These are phyloP conservation scores for Heritiera fomes DNA, from an alignment of 345 rosid genomes.

Conservation along the genomic window DNA sequence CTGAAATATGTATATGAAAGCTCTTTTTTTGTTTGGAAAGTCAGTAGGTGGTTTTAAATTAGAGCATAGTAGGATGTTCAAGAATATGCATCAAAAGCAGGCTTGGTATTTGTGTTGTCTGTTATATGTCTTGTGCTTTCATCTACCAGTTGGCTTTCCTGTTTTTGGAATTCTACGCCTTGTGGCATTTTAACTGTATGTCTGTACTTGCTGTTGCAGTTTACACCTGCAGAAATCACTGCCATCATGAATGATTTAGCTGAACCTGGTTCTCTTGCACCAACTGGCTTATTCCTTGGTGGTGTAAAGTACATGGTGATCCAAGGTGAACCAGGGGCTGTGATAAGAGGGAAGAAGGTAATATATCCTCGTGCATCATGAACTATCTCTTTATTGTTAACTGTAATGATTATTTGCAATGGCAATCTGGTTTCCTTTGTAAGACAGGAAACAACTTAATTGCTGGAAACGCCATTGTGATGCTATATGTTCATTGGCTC, in stretches of 20 bases:
- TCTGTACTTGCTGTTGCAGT: conserved; percentile 42
- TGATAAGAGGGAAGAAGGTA: conserved; percentile 89
- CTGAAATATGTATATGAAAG: not conserved
- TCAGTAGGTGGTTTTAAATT: no score
- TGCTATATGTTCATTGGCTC: not conserved
- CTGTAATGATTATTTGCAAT: not conserved
- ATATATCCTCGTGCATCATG: not conserved
- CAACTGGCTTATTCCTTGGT: conserved; percentile 36
- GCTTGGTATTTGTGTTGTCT: not conserved
- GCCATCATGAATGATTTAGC: conserved; percentile 37
- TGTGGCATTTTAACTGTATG: not conserved
- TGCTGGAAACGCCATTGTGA: not conserved
- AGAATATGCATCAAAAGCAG: no score
- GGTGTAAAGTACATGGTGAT: conserved; percentile 39
- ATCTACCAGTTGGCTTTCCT: not conserved
- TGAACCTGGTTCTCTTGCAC: conserved; percentile 36
- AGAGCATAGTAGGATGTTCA: no score
- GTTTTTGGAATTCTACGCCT: not conserved
- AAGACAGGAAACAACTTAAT: not conserved
- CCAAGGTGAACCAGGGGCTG: conserved; percentile 39
- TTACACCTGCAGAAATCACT: conserved; percentile 63
- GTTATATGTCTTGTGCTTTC: not conserved
- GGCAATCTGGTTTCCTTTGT: not conserved
- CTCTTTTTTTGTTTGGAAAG: not conserved
- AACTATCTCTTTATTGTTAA: not conserved